Conservation (phyloP, 768 basidiomycete genomes). For the Tephrocybe sp. region DNA sequence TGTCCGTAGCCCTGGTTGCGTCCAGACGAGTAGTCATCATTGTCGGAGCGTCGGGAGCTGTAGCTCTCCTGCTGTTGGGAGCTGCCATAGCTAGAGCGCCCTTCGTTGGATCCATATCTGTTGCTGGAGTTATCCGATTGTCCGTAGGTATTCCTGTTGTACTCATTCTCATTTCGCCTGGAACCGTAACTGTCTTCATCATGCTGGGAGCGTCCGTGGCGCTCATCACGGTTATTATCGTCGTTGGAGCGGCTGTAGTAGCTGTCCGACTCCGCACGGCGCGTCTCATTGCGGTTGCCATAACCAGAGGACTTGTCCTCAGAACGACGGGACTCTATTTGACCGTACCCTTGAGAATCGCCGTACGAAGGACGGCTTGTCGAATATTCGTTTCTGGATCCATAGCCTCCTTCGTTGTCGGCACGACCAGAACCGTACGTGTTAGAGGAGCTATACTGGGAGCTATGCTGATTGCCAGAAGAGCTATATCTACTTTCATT, state of each 20-base stretch:
- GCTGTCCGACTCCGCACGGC: slow-evolving; percentile 6
- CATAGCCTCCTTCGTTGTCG: slow-evolving; percentile 7
- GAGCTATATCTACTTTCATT: slow-evolving; percentile 2
- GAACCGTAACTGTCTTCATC: neutral
- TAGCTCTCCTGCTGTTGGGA: slow-evolving; percentile 2
- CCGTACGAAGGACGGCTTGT: neutral
- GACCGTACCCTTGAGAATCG: slow-evolving; percentile 1
- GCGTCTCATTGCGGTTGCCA: neutral
- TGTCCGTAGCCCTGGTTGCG: neutral
- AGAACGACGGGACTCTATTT: slow-evolving; percentile 4
- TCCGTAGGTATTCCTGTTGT: neutral
- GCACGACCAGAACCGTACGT: neutral
- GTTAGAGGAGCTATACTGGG: neutral
- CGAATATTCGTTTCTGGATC: slow-evolving; percentile 7
- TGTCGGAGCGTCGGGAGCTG: slow-evolving; percentile 9
- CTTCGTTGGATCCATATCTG: slow-evolving; percentile 12
- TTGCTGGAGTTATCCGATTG: slow-evolving; percentile 1
- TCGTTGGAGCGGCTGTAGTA: neutral
- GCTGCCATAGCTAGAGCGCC: slow-evolving; percentile 5
- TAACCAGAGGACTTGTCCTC: slow-evolving; percentile 9
- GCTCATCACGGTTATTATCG: neutral
- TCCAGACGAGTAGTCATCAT: slow-evolving; percentile 11
- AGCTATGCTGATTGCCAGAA: slow-evolving; percentile 6
- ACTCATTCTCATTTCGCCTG: neutral
- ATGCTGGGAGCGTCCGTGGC: neutral